Conservation (phyloP, 2,329 filamentous ascomycete species). For the Lomentospora prolificans region DNA sequence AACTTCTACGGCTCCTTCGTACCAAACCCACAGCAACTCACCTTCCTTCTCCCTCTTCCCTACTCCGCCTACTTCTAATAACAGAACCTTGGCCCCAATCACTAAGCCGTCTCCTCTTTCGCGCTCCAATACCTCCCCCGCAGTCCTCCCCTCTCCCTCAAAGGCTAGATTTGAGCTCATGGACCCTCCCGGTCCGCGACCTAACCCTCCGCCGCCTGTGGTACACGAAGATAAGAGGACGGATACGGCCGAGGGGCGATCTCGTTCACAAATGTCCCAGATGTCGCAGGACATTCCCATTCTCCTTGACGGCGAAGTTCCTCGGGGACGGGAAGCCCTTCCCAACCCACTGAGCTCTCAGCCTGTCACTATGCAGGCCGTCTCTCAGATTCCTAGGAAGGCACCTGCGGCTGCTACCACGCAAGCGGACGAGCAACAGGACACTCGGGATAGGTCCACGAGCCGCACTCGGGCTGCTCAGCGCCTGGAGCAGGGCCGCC, state of each 20-base stretch:
- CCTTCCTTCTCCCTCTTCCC: slow-evolving; percentile 38
- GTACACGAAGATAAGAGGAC: neutral
- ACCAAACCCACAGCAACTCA: slow-evolving; percentile 19
- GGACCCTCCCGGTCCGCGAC: neutral
- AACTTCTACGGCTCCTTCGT: neutral
- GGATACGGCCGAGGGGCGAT: neutral
- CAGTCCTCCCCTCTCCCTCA: slow-evolving; percentile 2
- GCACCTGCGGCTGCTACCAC: neutral
- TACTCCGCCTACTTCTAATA: slow-evolving; percentile 17
- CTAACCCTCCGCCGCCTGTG: neutral
- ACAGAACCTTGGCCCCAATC: slow-evolving; percentile 8
- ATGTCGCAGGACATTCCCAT: slow-evolving; percentile 8
- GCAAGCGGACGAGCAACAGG: neutral
- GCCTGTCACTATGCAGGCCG: neutral
- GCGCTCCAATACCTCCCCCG: slow-evolving; percentile 3
- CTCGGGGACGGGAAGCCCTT: neutral
- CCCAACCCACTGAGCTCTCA: neutral
- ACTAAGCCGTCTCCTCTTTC: slow-evolving; percentile 5
- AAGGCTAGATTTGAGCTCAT: slow-evolving; percentile 4
- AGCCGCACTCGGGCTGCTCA: slow-evolving; percentile 1
- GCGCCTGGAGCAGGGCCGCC: neutral
- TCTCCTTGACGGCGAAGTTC: neutral
- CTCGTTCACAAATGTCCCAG: slow-evolving; percentile 7
- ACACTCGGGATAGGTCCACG: slow-evolving; percentile 1
- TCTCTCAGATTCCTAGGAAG: neutral